Evolutionary conservation across 1,284 basidiomycete genomes (phyloP).

Genomic region (Porogramme epimiltina): DNA sequence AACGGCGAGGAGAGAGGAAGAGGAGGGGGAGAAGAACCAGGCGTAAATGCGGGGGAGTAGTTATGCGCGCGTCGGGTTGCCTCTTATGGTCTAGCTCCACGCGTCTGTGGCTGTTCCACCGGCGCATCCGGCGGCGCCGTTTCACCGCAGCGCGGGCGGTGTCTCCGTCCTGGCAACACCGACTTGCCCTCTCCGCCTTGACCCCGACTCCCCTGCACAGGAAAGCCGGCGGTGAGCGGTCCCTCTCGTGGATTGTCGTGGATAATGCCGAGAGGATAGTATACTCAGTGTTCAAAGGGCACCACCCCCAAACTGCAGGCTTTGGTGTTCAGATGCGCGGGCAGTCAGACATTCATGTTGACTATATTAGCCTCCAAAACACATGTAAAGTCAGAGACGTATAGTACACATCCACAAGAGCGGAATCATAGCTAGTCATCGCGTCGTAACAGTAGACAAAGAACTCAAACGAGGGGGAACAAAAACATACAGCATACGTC

Average conservation of each 20-base stretch:
- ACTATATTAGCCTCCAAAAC: too few species aligned
- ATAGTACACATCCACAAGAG: conserved; percentile 1
- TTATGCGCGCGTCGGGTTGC: conserved; percentile 2
- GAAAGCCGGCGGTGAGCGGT: too few species aligned
- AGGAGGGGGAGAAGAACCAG: conserved; percentile 1
- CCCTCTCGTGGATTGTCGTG: too few species aligned
- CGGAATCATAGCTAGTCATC: conserved; percentile 5
- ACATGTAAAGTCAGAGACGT: too few species aligned
- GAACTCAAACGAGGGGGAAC: conserved; percentile 4
- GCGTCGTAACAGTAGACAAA: conserved; percentile 10
- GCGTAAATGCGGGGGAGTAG: background rate
- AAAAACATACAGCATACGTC: conserved; percentile 7
- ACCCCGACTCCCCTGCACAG: too few species aligned
- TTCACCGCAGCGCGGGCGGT: background rate
- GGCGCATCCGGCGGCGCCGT: conserved; percentile 1
- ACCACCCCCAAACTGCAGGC: too few species aligned
- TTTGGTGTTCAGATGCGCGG: too few species aligned
- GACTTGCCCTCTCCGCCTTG: too few species aligned
- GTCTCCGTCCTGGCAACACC: background rate
- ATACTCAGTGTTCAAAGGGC: too few species aligned
- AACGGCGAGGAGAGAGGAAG: background rate
- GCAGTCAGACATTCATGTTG: too few species aligned
- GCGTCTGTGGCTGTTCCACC: conserved; percentile 8
- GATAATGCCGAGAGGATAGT: too few species aligned
- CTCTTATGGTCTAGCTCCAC: background rate